phyloP scores from a whole-genome alignment of 1,284 basidiomycete species.

The Ceratorhiza oryzae-sativae region DNA sequence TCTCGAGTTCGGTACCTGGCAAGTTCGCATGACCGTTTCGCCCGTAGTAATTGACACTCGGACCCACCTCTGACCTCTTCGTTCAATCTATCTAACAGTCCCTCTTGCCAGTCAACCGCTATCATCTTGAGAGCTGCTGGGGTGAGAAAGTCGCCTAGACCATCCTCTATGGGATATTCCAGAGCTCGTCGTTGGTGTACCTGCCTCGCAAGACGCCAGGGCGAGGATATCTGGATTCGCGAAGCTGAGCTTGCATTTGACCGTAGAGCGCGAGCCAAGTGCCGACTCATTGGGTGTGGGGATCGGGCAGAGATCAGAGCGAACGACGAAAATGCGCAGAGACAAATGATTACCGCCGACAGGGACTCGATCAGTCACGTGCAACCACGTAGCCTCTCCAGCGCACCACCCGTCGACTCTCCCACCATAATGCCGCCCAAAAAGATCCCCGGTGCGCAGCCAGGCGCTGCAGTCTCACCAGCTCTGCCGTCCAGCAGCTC shows the following conservation, averaged over 20 bases:
- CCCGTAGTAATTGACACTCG: not conserved
- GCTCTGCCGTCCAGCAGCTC: slow-evolving; percentile 62
- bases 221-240: not conserved
- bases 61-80: slow-evolving; percentile 72
- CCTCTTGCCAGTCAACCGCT: slow-evolving; percentile 82
- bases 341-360: slow-evolving; percentile 32
- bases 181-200: slow-evolving; percentile 65
- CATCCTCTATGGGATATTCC: slow-evolving; percentile 70
- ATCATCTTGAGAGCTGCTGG: slow-evolving; percentile 69
- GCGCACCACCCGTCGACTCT: slow-evolving; percentile 38
- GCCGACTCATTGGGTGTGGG: not conserved
- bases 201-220: slow-evolving; percentile 5
- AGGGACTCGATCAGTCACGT: slow-evolving; percentile 41
- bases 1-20: slow-evolving; percentile 66
- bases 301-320: slow-evolving; percentile 8
- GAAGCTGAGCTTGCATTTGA: not conserved
- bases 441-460: slow-evolving; percentile 30
- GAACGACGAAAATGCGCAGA: slow-evolving; percentile 27
- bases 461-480: slow-evolving; percentile 15
- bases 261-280: slow-evolving; percentile 1
- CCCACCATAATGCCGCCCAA: slow-evolving; percentile 42
- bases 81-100: slow-evolving; percentile 75
- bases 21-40: slow-evolving; percentile 1
- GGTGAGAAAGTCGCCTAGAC: slow-evolving; percentile 77
- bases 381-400: slow-evolving; percentile 48